Evolutionary conservation across 108 stramenopile species (phyloP).

Genomic region (Skeletonema tropicum): DNA sequence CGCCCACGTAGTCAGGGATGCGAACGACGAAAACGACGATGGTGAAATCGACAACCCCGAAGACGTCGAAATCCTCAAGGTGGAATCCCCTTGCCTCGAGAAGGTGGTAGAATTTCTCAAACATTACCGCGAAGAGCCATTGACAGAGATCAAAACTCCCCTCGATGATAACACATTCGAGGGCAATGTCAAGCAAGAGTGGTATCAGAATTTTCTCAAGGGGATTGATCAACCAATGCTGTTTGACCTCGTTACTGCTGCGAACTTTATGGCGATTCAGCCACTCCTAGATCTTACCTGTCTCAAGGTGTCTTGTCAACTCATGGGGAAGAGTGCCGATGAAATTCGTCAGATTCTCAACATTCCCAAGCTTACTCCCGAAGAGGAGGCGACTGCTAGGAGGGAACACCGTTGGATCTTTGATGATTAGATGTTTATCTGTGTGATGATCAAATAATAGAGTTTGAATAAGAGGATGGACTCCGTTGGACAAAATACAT

Average conservation of each 20-base stretch:
- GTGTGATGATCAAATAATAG: neutral
- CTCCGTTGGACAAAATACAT: too few species aligned
- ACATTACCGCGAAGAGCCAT: conserved; percentile 64
- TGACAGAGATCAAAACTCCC: conserved; percentile 77
- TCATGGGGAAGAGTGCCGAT: conserved; percentile 76
- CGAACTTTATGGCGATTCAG: conserved; percentile 84
- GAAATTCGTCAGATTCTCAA: conserved; percentile 80
- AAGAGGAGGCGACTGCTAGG: conserved; percentile 73
- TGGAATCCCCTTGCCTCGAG: conserved; percentile 53
- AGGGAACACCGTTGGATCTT: conserved; percentile 85
- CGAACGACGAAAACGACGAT: conserved; percentile 23
- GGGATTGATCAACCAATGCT: conserved; percentile 69
- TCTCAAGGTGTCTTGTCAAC: conserved; percentile 69
- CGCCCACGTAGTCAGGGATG: conserved; percentile 42
- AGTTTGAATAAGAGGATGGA: neutral
- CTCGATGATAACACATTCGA: conserved; percentile 71
- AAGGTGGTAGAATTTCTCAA: conserved; percentile 83
- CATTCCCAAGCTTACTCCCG: conserved; percentile 75
- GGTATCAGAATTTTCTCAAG: conserved; percentile 71
- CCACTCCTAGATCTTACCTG: conserved; percentile 80
- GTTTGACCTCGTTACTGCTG: conserved; percentile 79
- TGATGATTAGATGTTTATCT: conserved; percentile 52
- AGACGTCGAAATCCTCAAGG: conserved; percentile 59
- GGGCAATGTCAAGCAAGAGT: conserved; percentile 73
- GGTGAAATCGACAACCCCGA: conserved; percentile 14